These are phyloP conservation scores for Carpinus viminea DNA, from an alignment of 306 rosid genomes.

Conservation along the genomic window DNA sequence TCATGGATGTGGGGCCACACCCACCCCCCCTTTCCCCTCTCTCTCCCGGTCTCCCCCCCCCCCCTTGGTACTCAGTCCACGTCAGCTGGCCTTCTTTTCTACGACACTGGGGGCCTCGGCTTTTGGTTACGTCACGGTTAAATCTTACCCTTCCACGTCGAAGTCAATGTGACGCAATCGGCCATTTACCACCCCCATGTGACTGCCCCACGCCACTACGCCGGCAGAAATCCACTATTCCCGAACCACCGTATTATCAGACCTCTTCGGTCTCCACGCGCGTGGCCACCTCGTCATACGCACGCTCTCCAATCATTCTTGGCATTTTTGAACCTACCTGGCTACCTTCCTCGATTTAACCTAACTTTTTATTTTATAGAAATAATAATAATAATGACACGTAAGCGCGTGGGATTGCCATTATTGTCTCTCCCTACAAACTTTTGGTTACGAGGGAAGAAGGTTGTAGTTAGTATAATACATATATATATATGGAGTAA, in stretches of 20 bases:
- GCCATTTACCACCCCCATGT: slow-evolving; percentile 51
- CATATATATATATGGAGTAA: slow-evolving; percentile 4
- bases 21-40: background rate
- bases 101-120: slow-evolving; percentile 26
- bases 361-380: background rate
- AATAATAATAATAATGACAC: background rate
- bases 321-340: too few species aligned
- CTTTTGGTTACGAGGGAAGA: background rate
- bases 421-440: too few species aligned
- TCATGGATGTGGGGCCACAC: slow-evolving; percentile 40
- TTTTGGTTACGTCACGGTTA: slow-evolving; percentile 61
- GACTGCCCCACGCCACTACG: slow-evolving; percentile 43
- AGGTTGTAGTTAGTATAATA: background rate
- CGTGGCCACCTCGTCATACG: background rate
- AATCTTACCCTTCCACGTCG: slow-evolving; percentile 57
- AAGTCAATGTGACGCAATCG: slow-evolving; percentile 54
- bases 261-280: slow-evolving; percentile 19
- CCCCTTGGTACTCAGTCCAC: slow-evolving; percentile 37
- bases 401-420: slow-evolving; percentile 23
- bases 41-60: too few species aligned
- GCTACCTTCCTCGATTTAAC: too few species aligned
- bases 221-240: slow-evolving; percentile 50
- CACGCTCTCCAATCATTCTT: slow-evolving; percentile 6
- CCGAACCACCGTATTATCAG: slow-evolving; percentile 24
- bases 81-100: slow-evolving; percentile 32